Evolutionary conservation across 768 basidiomycete genomes (phyloP).

Genomic region (Boletales sp.): DNA sequence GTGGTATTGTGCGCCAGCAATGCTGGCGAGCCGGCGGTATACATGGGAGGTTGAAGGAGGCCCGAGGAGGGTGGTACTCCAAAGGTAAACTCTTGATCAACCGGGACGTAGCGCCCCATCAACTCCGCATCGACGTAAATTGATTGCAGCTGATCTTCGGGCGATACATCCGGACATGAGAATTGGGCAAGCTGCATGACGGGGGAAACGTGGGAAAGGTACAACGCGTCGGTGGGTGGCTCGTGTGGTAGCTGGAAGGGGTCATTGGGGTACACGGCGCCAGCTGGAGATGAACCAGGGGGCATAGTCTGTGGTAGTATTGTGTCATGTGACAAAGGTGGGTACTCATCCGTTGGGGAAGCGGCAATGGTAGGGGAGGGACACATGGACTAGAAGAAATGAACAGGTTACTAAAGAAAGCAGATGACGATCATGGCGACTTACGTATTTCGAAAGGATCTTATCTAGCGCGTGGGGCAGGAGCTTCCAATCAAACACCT

Average conservation of each 20-base stretch:
- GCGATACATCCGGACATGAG: constrained; percentile 11
- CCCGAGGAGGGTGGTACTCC: constrained; percentile 1
- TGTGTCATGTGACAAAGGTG: constrained; percentile 31
- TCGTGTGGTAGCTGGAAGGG: constrained; percentile 9
- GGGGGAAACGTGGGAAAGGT: constrained; percentile 19
- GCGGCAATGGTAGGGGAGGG: constrained; percentile 34
- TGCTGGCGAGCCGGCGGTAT: constrained; percentile 14
- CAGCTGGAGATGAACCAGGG: constrained; percentile 17
- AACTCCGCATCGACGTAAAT: constrained; percentile 22
- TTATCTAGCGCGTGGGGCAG: constrained; percentile 74
- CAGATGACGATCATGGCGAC: constrained; percentile 22
- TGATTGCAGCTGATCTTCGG: constrained; percentile 20
- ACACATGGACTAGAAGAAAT: constrained; percentile 42
- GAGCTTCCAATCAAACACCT: constrained; percentile 75
- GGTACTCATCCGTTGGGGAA: constrained; percentile 13
- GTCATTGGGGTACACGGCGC: constrained; percentile 3
- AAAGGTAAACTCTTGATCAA: constrained; percentile 15
- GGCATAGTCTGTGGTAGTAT: constrained; percentile 15
- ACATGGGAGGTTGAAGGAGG: constrained; percentile 16
- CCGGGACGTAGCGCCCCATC: constrained; percentile 20
- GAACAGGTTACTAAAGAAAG: neutral
- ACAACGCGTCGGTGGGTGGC: constrained; percentile 15
- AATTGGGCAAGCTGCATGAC: constrained; percentile 16
- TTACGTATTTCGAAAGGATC: constrained; percentile 80
- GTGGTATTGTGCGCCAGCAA: constrained; percentile 8